These are phyloP conservation scores for Ascochyta fabae DNA, from an alignment of 2,329 filamentous ascomycete genomes.

Conservation along the genomic window DNA sequence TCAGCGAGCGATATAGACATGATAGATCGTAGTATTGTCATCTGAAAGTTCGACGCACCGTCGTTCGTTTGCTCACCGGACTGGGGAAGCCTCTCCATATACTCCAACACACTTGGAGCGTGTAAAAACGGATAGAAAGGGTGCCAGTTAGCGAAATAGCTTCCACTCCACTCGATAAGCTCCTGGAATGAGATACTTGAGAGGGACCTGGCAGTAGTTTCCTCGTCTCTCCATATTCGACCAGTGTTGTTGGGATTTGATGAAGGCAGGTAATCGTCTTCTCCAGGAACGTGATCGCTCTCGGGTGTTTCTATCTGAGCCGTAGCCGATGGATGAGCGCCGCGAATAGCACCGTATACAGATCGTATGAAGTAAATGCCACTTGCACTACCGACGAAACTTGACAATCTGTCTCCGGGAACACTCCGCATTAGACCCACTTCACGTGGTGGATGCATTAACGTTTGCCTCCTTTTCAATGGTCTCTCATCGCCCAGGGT, in stretches of 20 bases:
- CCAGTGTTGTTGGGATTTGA: slow-evolving; percentile 24
- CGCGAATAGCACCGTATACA: slow-evolving; percentile 58
- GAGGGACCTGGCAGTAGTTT: slow-evolving; percentile 29
- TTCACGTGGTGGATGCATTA: slow-evolving; percentile 42
- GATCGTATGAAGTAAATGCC: slow-evolving; percentile 66
- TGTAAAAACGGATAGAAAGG: slow-evolving; percentile 63
- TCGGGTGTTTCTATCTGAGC: slow-evolving; percentile 31
- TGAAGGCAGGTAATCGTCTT: slow-evolving; percentile 60
- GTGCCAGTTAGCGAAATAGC: slow-evolving; percentile 66
- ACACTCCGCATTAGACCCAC: slow-evolving; percentile 61
- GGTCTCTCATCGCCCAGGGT: slow-evolving; percentile 8
- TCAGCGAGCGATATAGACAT: slow-evolving; percentile 63
- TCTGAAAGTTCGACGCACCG: slow-evolving; percentile 40
- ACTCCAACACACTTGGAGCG: slow-evolving; percentile 58
- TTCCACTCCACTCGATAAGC: slow-evolving; percentile 58
- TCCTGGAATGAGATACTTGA: slow-evolving; percentile 54
- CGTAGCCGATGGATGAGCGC: slow-evolving; percentile 26
- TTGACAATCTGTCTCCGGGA: slow-evolving; percentile 55
- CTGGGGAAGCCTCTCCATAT: slow-evolving; percentile 54
- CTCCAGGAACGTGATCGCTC: slow-evolving; percentile 60
- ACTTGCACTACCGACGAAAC: slow-evolving; percentile 64
- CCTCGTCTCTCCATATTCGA: slow-evolving; percentile 41
- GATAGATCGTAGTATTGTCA: slow-evolving; percentile 57
- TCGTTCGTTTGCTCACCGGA: slow-evolving; percentile 38
- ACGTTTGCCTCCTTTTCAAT: slow-evolving; percentile 24